Conservation (phyloP, 495 filamentous ascomycete genomes). For the Coniosporium apollinis region DNA sequence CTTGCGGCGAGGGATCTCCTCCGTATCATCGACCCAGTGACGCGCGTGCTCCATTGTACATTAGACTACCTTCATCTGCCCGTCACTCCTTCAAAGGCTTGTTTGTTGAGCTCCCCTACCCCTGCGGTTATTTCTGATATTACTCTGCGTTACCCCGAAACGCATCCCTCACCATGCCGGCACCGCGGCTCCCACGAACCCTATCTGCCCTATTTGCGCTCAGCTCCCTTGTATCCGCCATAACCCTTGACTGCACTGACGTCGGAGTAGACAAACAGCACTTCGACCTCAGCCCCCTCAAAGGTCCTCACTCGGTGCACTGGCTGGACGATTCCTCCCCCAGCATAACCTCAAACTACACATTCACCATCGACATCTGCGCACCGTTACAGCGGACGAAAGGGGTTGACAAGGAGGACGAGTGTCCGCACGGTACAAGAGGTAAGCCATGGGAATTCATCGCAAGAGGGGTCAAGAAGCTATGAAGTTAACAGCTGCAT, state of each 20-base stretch:
- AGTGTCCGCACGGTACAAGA: conserved; percentile 46
- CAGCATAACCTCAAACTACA: conserved; percentile 43
- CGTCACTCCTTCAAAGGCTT: too few relatives aligned
- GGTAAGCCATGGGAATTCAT: conserved; percentile 24
- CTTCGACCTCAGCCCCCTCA: conserved; percentile 50
- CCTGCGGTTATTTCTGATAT: too few relatives aligned
- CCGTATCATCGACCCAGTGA: too few relatives aligned
- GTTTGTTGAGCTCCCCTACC: too few relatives aligned
- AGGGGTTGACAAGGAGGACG: conserved; percentile 28
- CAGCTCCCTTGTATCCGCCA: conserved; percentile 26
- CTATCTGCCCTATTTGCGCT: conserved; percentile 19
- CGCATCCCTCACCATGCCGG: neutral
- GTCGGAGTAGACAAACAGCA: conserved; percentile 37
- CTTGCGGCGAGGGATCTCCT: too few relatives aligned
- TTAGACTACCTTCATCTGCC: too few relatives aligned
- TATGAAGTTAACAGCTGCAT: conserved; percentile 3
- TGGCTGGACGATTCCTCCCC: conserved; percentile 32
- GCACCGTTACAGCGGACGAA: conserved; percentile 38
- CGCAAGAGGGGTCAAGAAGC: conserved; percentile 1
- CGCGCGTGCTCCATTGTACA: too few relatives aligned
- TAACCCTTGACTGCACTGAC: conserved; percentile 45
- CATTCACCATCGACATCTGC: conserved; percentile 83
- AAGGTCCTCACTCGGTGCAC: conserved; percentile 60
- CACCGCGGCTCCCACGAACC: too few relatives aligned
- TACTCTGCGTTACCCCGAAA: too few relatives aligned